Base-by-base conservation (phyloP, 176 grass and related monocot genomes). In the Triticum monococcum region DNA sequence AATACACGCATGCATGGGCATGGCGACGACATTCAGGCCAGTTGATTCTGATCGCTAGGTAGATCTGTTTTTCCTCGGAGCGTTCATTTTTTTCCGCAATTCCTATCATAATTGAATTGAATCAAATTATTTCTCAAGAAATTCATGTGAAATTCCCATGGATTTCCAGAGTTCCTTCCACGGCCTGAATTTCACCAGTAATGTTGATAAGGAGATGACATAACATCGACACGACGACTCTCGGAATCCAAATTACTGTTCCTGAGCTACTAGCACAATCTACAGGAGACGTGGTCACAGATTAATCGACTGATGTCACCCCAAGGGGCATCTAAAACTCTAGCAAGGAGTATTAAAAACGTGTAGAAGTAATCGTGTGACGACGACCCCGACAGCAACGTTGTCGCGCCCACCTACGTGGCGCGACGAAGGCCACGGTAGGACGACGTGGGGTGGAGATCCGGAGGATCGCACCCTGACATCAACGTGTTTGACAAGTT, bases 391-490 rank as follows among this genome's bases (percentile, higher is more conserved):
- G 32, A 28, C 41, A 35, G 83, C 43, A 7, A 67, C 41, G n/a
- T 31, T 13, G 72, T 69, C 38, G 45, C 11, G 43, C 1, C 31
- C 0, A 7, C 16, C 64, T 30, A 83, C 80, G 81, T 84, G 89
- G 75, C 89, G 7, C 67, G 81, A 68, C 28, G n/a, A 20, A 23
- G 81, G 81, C 85, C 89, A 84, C 36, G 74, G 74, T 23, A 45
- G 45, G 85, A 87, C 81, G 85, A 86, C 79, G 72, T 80, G 75
- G 37, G 79, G 32, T 20, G 7, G 16, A 79, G 80, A 91, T 91
- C 37, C 76, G 85, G 61, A 6, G 72, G 81, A 91, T 84, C 85
- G 5, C 50, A 3, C 18, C 5, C 8, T 84, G 85, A 88, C 76
- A 22, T 76, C 81, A 77, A 76, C 89, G 37, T 37, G 61, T 81